Evolutionary conservation across 129 eudicot species (phyloP).

Genomic region (Ambrosia artemisiifolia): DNA sequence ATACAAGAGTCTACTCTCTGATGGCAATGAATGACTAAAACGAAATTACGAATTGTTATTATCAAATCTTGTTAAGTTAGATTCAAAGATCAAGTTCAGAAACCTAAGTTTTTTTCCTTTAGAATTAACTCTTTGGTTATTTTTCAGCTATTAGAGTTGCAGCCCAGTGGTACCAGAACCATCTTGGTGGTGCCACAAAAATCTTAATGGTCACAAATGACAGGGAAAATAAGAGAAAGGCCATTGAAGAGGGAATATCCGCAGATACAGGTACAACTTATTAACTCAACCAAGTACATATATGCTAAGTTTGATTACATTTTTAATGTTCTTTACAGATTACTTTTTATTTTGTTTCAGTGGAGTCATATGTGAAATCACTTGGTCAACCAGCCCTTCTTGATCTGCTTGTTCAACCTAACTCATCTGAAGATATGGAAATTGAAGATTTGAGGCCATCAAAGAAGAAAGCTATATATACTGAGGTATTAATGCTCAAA

Average conservation of each 20-base stretch:
- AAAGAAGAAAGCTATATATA: constrained; percentile 73
- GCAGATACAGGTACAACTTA: constrained; percentile 76
- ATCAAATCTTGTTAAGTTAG: neutral
- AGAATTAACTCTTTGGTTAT: neutral
- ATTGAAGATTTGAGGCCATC: constrained; percentile 86
- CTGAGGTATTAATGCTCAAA: constrained; percentile 52
- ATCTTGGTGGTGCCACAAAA: constrained; percentile 60
- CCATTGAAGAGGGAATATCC: constrained; percentile 72
- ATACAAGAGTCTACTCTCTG: neutral
- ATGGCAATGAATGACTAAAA: neutral
- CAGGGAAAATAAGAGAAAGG: constrained; percentile 81
- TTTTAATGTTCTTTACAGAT: neutral
- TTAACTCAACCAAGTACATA: neutral
- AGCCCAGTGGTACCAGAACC: constrained; percentile 89
- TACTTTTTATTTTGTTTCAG: constrained; percentile 39
- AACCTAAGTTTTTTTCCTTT: neutral
- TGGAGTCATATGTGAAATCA: constrained; percentile 83
- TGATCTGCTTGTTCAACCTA: constrained; percentile 84
- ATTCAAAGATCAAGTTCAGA: neutral
- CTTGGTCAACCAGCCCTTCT: constrained; percentile 90
- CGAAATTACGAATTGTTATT: neutral
- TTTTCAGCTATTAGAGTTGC: constrained; percentile 91
- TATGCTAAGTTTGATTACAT: neutral
- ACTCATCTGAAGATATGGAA: constrained; percentile 67
- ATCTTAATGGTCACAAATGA: constrained; percentile 87